Evolutionary conservation across 2,329 filamentous ascomycete species (phyloP), one percentile per base, ranked within the genome.

Genomic region (Clarireedia homoeocarpa): DNA sequence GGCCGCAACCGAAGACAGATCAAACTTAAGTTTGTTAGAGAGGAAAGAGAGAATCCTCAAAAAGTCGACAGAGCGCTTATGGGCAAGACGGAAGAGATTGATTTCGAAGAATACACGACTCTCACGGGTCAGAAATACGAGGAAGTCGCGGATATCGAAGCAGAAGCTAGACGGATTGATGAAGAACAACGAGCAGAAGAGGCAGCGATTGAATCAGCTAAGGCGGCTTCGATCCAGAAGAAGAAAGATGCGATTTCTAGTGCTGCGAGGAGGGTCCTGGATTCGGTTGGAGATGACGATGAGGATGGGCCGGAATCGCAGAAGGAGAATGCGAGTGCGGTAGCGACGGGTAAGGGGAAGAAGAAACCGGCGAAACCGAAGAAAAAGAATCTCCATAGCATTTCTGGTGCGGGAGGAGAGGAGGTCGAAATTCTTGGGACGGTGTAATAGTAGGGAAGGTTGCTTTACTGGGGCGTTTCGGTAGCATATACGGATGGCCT

Each of bases 21-120:
- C 72, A 92, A 92, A 73, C 79, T 86, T 61, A 94, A 94, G 69
- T 94, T 89, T 72, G 88, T 85, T 65, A 84, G 85, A 59, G 89
- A 94, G 71, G 89, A 94, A 71, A 77, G 82, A 36, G 75, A 81
- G 53, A 78, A 85, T 60, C 83, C 86, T 0, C 71, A 74, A 3
- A 78, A 81, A 59, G 77, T 95, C 62, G 83, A 82, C 59, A 76
- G 77, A 38, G 82, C 82, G 5, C 74, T 94, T 55, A 79, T 79
- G 38, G 82, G 81, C 55, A 74, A 79, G 62, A 80, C 83, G 71
- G 76, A 76, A 30, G 74, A 77, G 45, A 83, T 86, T 61, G 77
- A 84, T 65, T 71, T 85, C 26, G 79, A 83, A 36, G 79, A 82
- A 69, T 85, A 83, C 72, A 76, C 80, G 65, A 71, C 73, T n/a